A percentile compares a stretch with the other conserved stretches of the same genome.
Conservation (phyloP, 139 green algal genomes). For the Chlorella sp. region DNA sequence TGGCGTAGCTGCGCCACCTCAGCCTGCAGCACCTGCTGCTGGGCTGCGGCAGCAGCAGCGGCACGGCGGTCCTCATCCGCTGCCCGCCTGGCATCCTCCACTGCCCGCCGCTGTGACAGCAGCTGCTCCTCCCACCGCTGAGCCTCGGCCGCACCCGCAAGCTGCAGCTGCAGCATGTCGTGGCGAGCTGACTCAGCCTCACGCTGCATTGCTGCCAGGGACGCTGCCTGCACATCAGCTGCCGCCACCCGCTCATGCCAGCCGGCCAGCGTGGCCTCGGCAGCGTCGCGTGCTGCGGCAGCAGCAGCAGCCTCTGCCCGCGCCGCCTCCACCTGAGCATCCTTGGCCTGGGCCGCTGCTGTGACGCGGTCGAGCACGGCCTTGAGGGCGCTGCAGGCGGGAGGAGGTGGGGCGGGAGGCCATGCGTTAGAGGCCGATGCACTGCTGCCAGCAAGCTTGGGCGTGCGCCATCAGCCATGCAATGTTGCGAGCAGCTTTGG, state of each 20-base stretch:
- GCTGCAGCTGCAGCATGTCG: background rate
- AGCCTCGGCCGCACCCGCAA: background rate
- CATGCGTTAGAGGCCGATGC: too few species aligned
- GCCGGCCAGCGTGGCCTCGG: background rate
- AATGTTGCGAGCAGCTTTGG: background rate
- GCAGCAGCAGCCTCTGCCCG: background rate
- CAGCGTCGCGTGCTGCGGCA: background rate
- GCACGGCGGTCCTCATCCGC: background rate
- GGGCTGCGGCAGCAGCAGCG: background rate
- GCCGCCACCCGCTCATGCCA: background rate
- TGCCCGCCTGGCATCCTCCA: background rate
- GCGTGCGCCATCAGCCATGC: too few species aligned
- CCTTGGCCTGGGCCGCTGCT: constrained; percentile 19
- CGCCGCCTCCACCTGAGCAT: constrained; percentile 8
- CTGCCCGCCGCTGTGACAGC: background rate
- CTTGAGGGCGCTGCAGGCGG: constrained; percentile 18
- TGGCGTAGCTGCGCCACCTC: constrained; percentile 14
- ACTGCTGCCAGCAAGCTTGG: background rate
- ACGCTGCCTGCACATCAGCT: background rate
- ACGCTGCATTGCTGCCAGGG: background rate
- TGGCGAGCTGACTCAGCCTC: background rate
- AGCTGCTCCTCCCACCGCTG: constrained; percentile 19
- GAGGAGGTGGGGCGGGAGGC: too few species aligned
- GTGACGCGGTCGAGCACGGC: constrained; percentile 21
- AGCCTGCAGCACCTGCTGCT: background rate